Evolutionary conservation across 192 early-diverging fungal species (phyloP), one percentile per base, ranked within the genome.

Genomic region (Backusella tarrabulga): DNA sequence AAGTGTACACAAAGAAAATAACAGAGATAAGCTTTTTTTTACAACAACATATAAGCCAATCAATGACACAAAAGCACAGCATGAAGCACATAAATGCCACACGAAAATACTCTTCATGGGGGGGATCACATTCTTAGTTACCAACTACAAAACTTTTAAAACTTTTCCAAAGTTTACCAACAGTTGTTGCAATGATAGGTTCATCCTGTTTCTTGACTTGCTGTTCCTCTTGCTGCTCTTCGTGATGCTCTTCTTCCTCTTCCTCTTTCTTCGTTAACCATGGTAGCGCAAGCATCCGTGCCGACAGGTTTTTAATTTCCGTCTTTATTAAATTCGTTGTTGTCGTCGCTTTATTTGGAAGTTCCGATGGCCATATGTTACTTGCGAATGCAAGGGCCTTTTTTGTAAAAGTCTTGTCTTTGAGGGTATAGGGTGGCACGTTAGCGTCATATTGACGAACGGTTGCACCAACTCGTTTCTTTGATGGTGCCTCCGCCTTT

Each of bases 301-400:
- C 23, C 56, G 56, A 63, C 23, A 63, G 9, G 21, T 63, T 63
- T 63, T 63, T 63, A 63, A 63, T 63, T 63, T 63, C 56, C 56
- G 56, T 63, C 56, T 23, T 23, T 23, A 63, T 63, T 63, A 29
- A 63, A 63, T 63, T 63, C 56, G 56, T 63, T 63, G 56, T 63
- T 63, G 56, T 63, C 11, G 56, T 29, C 12, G 46, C 46, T 50
- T n/a, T n/a, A 50, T 63, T 26, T 11, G 56, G 56, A 26, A 63
- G 56, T 63, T 63, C 56, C 56, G 56, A 29, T 11, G 9, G 19
- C 56, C 56, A 63, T 63, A 63, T 63, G 26, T 29, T 63, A 26
- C 56, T 63, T 63, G 56, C 56, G 9, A 63, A 63, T 26, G 21
- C 56, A 63, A 26, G 4, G 9, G 56, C 56, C 23, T 63, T 63